These are phyloP conservation scores for Rhynchospora tenuis DNA, from an alignment of 176 grass and related monocot genomes.

Conservation along the genomic window DNA sequence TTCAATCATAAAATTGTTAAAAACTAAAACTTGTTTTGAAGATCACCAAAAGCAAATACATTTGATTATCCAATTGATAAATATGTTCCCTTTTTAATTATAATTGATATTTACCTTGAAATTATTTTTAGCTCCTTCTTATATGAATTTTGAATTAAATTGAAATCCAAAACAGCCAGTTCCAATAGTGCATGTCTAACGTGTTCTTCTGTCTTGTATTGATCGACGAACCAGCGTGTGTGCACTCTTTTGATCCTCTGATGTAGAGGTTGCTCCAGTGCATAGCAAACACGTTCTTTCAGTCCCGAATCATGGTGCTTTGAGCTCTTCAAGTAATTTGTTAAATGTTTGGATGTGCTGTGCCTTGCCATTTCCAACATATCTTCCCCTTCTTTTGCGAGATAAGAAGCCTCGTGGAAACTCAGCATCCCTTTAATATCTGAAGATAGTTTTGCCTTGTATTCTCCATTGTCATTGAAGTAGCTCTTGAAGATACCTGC, in stretches of 20 bases:
- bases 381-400: conserved; percentile 17
- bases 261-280: conserved; percentile 23
- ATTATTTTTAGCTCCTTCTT: conserved; percentile 20
- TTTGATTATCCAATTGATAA: too few species aligned
- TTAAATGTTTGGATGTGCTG: conserved; percentile 22
- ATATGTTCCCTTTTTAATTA: too few species aligned
- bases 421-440: conserved; percentile 14
- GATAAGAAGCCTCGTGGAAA: conserved; percentile 30
- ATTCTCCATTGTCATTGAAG: background rate
- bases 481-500: background rate
- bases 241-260: conserved; percentile 21
- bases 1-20: too few species aligned
- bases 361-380: conserved; percentile 19
- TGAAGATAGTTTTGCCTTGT: background rate
- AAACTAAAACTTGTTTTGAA: too few species aligned
- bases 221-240: conserved; percentile 17
- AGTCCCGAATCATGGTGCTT: background rate
- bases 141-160: conserved; percentile 14
- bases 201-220: conserved; percentile 6
- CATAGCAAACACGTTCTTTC: conserved; percentile 13
- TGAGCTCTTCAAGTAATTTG: background rate
- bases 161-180: conserved; percentile 31
- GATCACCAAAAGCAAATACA: too few species aligned
- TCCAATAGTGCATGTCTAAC: conserved; percentile 6
- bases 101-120: conserved; percentile 11